These are phyloP conservation scores for Nissolia schottii DNA, from an alignment of 306 rosid species.

Conservation along the genomic window DNA sequence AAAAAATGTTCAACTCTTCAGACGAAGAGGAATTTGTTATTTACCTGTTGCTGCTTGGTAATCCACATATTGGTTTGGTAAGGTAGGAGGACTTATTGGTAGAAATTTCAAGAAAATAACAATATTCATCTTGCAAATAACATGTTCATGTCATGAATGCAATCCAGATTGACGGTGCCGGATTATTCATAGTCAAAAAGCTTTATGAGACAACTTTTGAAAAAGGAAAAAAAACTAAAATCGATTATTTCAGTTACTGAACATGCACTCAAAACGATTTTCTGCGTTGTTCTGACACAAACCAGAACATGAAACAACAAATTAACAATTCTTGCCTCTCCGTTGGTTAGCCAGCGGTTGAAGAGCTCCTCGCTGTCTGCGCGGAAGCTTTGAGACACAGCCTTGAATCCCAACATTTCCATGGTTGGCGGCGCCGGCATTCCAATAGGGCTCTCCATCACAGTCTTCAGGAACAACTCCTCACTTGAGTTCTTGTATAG, in stretches of 20 bases:
- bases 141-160: background rate
- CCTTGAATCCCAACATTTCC: slow-evolving; percentile 83
- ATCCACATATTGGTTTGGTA: background rate
- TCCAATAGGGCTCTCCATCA: slow-evolving; percentile 73
- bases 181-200: no score
- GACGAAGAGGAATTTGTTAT: background rate
- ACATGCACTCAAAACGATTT: no score
- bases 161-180: no score
- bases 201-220: no score
- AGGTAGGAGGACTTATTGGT: background rate
- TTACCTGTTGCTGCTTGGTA: background rate
- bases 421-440: slow-evolving; percentile 62
- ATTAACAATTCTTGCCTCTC: slow-evolving; percentile 77
- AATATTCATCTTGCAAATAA: background rate
- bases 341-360: slow-evolving; percentile 91
- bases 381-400: slow-evolving; percentile 67
- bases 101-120: background rate
- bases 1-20: background rate
- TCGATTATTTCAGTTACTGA: no score
- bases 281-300: slow-evolving; percentile 14
- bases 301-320: slow-evolving; percentile 13
- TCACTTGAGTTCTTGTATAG: slow-evolving; percentile 81
- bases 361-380: slow-evolving; percentile 90
- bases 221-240: slow-evolving; percentile 15
- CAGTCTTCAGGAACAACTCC: slow-evolving; percentile 70